Evolutionary conservation across 1,139 yeast species (phyloP), one percentile per base, ranked within the genome.

Genomic region (Suhomyces yuchorum): DNA sequence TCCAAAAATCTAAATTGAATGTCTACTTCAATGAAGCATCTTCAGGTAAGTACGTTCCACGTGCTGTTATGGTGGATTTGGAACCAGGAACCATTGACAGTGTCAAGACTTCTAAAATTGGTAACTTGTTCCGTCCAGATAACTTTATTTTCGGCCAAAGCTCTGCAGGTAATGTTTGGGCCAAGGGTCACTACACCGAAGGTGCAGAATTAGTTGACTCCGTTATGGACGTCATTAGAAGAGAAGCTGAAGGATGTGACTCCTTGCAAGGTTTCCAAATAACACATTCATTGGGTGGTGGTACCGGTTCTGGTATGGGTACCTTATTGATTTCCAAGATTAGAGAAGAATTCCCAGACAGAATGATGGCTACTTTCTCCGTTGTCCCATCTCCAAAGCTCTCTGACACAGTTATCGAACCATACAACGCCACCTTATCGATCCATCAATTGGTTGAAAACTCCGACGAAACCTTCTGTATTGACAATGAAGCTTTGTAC

Each of bases 161-260:
- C 30, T 87, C 96, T 35, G 97, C 97, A 6, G 97, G 96, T 60
- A 90, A 90, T 63, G 95, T 87, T 60, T 90, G 97, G 97, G 97
- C 97, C 52, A 90, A 89, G 70, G 97, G 97, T 65, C 96, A 88
- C 71, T 90, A 90, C 75, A 90, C 97, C 41, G 97, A 90, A 69
- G 97, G 97, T 60, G 96, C 96, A 4, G 97, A 90, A 74, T 78
- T 90, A 56, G 93, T 88, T 44, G 97, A 90, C 65, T 81, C 90
- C 26, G 96, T 90, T 30, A 72, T 90, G 77, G 97, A 90, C 58
- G 91, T 86, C 39, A 83, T 90, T 48, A 84, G 97, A 74, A 86
- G 96, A 69, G 97, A 90, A 71, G 96, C 96, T 30, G 97, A 90
- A 75, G 87, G 87, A 38, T 84, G 96, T 69, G 97, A 90, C 68